Percentiles rank a stretch among this genome's conserved stretches.
phyloP scores from a whole-genome alignment of 768 basidiomycete genomes.

The Neoboletus magnificus region DNA sequence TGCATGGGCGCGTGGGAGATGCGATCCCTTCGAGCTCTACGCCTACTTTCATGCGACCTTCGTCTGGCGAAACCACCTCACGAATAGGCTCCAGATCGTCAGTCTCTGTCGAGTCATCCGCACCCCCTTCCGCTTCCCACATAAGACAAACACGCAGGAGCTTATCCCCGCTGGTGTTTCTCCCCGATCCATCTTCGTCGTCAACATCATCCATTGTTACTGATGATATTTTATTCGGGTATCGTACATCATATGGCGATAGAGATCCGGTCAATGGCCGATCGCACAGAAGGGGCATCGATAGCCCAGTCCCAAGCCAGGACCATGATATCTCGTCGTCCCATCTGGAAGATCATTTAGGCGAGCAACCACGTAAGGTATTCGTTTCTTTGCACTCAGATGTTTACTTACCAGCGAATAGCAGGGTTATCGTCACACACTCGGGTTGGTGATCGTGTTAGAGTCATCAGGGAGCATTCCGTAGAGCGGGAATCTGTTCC shows the following conservation, averaged over 20 bases:
- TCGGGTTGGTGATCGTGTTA: conserved; percentile 10
- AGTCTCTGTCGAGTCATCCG: conserved; percentile 6
- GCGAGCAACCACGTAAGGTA: conserved; percentile 11
- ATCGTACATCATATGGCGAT: conserved; percentile 6
- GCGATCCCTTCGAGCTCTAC: conserved; percentile 2
- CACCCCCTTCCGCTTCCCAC: conserved; percentile 6
- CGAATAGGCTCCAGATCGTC: conserved; percentile 12
- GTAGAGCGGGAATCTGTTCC: conserved; percentile 21
- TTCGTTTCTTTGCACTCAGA: neutral
- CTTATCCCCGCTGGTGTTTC: conserved; percentile 25
- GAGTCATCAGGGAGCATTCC: conserved; percentile 23
- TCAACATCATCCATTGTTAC: conserved; percentile 10
- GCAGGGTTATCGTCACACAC: conserved; percentile 2
- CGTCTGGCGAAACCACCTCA: conserved; percentile 9
- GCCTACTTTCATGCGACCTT: conserved; percentile 20
- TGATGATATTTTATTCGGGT: conserved; percentile 17
- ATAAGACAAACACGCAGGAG: conserved; percentile 19
- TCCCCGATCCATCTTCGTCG: conserved; percentile 14
- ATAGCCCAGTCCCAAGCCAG: conserved; percentile 1
- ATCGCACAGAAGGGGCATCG: conserved; percentile 5
- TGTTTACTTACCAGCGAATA: neutral
- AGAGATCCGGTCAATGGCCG: neutral
- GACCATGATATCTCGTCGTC: conserved; percentile 4
- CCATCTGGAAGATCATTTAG: conserved; percentile 3
- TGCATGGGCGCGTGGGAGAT: conserved; percentile 17